Conservation (phyloP, 768 basidiomycete species). For the Boletus subparvulus region DNA sequence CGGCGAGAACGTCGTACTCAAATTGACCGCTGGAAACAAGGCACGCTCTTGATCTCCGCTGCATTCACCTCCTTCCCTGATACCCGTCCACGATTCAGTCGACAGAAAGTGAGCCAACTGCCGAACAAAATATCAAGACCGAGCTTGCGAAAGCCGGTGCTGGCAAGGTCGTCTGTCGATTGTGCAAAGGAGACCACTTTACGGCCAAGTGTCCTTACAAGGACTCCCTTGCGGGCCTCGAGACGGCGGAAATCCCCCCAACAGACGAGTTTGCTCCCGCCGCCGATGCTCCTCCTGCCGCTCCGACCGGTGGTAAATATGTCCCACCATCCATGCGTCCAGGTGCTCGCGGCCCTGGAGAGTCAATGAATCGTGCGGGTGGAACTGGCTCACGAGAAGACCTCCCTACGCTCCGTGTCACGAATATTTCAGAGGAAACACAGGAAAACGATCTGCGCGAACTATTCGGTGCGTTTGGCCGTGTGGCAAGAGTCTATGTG, state of each 20-base stretch:
- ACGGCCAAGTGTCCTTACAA: slow-evolving; percentile 99
- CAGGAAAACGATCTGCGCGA: slow-evolving; percentile 93
- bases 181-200: slow-evolving; percentile 97
- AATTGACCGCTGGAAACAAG: slow-evolving; percentile 63
- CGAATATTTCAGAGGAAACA: slow-evolving; percentile 94
- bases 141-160: slow-evolving; percentile 72
- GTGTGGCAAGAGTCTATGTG: slow-evolving; percentile 88
- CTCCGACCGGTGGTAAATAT: slow-evolving; percentile 72
- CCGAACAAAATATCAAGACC: slow-evolving; percentile 64
- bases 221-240: slow-evolving; percentile 82
- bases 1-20: slow-evolving; percentile 67
- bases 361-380: slow-evolving; percentile 57
- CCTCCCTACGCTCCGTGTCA: slow-evolving; percentile 93
- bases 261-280: slow-evolving; percentile 38
- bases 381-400: slow-evolving; percentile 73
- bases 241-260: slow-evolving; percentile 47
- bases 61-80: not conserved
- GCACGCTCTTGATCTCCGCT: slow-evolving; percentile 31
- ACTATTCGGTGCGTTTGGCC: slow-evolving; percentile 83
- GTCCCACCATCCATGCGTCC: slow-evolving; percentile 92
- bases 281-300: slow-evolving; percentile 29
- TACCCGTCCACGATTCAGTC: slow-evolving; percentile 35
- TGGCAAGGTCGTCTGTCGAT: slow-evolving; percentile 87
- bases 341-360: slow-evolving; percentile 66
- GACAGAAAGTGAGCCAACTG: slow-evolving; percentile 63